phyloP scores from a whole-genome alignment of 106 monocot genomes.

The Hemerocallis citrina region DNA sequence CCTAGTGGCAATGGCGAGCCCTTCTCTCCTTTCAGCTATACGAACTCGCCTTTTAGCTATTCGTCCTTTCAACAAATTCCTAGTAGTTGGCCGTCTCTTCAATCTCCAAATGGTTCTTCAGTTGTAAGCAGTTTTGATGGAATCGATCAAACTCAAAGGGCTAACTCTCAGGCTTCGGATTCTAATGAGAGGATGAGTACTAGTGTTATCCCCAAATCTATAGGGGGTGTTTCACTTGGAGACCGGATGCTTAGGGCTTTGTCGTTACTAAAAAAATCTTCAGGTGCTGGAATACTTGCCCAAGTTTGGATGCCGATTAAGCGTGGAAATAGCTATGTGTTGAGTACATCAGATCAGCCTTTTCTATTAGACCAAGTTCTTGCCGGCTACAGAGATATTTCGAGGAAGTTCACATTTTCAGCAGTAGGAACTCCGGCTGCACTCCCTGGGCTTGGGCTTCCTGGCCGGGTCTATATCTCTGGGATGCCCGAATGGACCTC shows the following conservation, averaged over 20 bases:
- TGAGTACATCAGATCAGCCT: constrained; percentile 85
- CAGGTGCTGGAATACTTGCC: constrained; percentile 56
- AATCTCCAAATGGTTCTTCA: neutral
- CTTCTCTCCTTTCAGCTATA: constrained; percentile 13
- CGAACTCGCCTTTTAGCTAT: constrained; percentile 11
- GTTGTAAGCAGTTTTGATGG: neutral
- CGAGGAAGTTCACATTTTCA: constrained; percentile 59
- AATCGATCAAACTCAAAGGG: neutral
- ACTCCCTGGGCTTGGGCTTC: constrained; percentile 61
- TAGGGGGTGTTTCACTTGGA: constrained; percentile 28
- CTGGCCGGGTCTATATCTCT: constrained; percentile 85
- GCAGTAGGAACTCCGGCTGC: constrained; percentile 37
- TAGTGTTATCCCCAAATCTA: constrained; percentile 29
- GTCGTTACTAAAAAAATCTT: constrained; percentile 63
- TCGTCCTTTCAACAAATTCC: constrained; percentile 12
- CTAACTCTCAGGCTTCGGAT: constrained; percentile 2
- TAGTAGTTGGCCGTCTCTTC: constrained; percentile 12
- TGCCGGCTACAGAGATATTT: constrained; percentile 79
- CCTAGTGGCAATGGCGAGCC: constrained; percentile 27
- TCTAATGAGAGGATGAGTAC: neutral
- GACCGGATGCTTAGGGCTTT: constrained; percentile 69
- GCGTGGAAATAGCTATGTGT: constrained; percentile 31
- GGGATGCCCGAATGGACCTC: constrained; percentile 83
- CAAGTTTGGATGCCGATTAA: constrained; percentile 86
- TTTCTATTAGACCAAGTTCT: constrained; percentile 65